Conservation (phyloP, 2,329 filamentous ascomycete genomes). For the Paramyrothecium sp. region DNA sequence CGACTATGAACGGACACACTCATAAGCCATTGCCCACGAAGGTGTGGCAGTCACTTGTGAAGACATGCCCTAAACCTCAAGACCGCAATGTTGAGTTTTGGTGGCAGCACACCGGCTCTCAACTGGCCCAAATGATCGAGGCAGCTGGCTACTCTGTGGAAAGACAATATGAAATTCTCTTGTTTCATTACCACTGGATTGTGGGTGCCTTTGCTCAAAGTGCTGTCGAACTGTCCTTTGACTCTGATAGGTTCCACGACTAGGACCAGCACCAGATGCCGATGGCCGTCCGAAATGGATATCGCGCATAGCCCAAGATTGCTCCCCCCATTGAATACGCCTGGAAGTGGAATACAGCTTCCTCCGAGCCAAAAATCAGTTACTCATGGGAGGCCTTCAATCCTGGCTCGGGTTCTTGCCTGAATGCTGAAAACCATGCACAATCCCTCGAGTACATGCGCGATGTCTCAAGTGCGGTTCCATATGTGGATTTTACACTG, state of each 20-base stretch:
- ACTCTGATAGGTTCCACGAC: slow-evolving; percentile 1
- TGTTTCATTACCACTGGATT: slow-evolving; percentile 9
- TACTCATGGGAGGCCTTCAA: slow-evolving; percentile 5
- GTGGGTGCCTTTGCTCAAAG: slow-evolving; percentile 1
- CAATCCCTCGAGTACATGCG: not conserved
- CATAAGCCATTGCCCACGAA: not conserved
- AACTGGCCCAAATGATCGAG: slow-evolving; percentile 20
- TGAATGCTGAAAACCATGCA: slow-evolving; percentile 4
- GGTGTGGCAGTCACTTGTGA: not conserved
- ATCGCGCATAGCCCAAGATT: not conserved
- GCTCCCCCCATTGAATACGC: slow-evolving; percentile 10
- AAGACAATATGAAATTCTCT: slow-evolving; percentile 1
- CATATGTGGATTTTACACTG: not conserved
- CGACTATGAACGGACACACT: not conserved
- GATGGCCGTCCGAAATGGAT: slow-evolving; percentile 1
- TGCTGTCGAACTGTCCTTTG: not conserved
- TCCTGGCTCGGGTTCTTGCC: not conserved
- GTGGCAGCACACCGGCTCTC: not conserved
- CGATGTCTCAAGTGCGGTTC: not conserved
- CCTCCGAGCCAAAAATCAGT: slow-evolving; percentile 3
- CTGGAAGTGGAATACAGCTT: slow-evolving; percentile 9
- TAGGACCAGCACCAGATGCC: not conserved
- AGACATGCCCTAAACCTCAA: not conserved
- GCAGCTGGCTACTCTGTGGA: slow-evolving; percentile 17
- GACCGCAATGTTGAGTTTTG: not conserved